phyloP scores from a whole-genome alignment of 75 land plant species.

The Isoetes taiwanensis region DNA sequence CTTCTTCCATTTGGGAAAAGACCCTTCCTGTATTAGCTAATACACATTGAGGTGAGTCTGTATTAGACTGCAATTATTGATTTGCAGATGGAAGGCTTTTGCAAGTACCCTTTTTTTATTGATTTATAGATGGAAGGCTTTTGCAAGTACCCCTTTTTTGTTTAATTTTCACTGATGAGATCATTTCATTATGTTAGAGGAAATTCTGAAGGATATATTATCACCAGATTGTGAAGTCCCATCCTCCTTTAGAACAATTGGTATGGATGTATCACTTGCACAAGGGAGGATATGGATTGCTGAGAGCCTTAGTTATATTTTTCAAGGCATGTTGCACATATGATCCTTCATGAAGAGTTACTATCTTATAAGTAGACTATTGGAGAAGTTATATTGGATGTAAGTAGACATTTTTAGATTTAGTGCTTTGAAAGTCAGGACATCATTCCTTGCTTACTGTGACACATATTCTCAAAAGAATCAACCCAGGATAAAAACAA shows the following conservation, averaged over 20 bases:
- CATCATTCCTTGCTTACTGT: background rate
- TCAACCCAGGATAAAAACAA: conserved; percentile 68
- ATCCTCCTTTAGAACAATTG: conserved; percentile 90
- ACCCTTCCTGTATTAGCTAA: conserved; percentile 44
- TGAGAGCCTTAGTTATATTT: background rate
- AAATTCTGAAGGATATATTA: conserved; percentile 72
- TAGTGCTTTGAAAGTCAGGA: conserved; percentile 3
- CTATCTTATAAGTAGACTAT: conserved; percentile 67
- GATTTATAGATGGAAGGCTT: too few relatives aligned
- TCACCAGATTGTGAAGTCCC: conserved; percentile 74
- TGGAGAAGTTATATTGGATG: conserved; percentile 86
- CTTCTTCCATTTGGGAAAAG: conserved; percentile 19
- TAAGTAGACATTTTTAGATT: conserved; percentile 21
- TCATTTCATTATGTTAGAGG: conserved; percentile 35
- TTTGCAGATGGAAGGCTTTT: conserved; percentile 42
- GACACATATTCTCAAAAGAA: conserved; percentile 52
- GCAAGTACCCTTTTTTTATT: background rate
- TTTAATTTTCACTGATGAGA: background rate
- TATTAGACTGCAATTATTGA: conserved; percentile 80
- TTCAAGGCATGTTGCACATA: conserved; percentile 97
- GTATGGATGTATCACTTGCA: conserved; percentile 17
- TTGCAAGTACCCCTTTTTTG: conserved; percentile 2
- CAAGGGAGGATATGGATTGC: background rate
- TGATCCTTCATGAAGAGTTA: conserved; percentile 60
- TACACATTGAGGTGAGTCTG: conserved; percentile 46